Evolutionary conservation across 768 basidiomycete species (phyloP), one percentile per base, ranked within the genome.

Genomic region (Cystobasidium onofrii): DNA sequence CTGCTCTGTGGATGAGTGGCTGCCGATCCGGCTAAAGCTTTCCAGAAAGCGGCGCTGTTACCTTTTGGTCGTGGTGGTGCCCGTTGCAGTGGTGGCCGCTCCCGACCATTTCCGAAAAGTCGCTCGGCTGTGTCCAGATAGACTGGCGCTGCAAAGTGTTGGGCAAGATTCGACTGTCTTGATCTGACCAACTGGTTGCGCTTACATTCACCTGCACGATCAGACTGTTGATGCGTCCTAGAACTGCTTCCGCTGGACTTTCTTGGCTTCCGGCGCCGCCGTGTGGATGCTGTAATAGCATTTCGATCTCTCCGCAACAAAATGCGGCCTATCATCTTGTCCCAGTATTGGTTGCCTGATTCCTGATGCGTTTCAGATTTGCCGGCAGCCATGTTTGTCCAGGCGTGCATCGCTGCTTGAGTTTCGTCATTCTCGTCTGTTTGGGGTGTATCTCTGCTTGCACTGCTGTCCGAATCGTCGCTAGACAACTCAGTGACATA

Each of bases 381-480:
- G 1, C 34, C 63, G 6, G 36, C 63, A 36, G 65, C 65, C 63
- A 64, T 43, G 10, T 31, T 6, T 13, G 63, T 46, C 63, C 63
- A 64, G 12, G 63, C 63, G 13, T 64, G 34, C 34, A 64, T 39
- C 12, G 63, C 63, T 64, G 43, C 12, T 46, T 64, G 63, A 29
- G 44, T 55, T 33, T 54, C 67, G 20, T 72, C 70, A 34, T 41
- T 31, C 17, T 39, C 29, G 54, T 39, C 33, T 7, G 46, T 20
- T 18, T 13, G n/a, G 33, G 54, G 3, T 34, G 50, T n/a, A 25
- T 57, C 12, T 9, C 52, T 27, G 25, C 54, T 1, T 64, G 54
- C 12, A 61, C 63, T 18, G 44, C 6, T 3, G 20, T 74, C 77
- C 63, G 76, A 76, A 33, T 75, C 75, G 25, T 63, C 6, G 29